Evolutionary conservation across 2,329 filamentous ascomycete genomes (phyloP).

Genomic region (Penicillium crustosum): DNA sequence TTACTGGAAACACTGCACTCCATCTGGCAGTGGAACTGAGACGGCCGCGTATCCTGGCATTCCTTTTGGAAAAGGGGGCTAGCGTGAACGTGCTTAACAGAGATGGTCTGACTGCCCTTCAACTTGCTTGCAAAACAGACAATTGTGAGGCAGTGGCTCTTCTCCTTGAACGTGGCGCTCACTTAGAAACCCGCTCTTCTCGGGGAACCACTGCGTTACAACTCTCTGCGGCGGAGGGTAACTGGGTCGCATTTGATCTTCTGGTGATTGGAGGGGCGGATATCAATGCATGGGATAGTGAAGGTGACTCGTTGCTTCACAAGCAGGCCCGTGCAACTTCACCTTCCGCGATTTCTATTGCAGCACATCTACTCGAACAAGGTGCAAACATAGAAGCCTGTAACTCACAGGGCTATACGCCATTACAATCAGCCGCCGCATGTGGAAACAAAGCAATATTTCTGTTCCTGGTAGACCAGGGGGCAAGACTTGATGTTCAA

Average conservation of each 20-base stretch:
- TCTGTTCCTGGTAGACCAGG: conserved; percentile 22
- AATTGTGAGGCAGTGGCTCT: conserved; percentile 34
- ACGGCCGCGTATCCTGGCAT: conserved; percentile 29
- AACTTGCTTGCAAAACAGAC: conserved; percentile 29
- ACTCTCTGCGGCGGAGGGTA: conserved; percentile 20
- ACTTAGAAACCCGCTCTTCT: conserved; percentile 26
- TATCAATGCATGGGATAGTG: conserved; percentile 32
- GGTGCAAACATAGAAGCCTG: conserved; percentile 33
- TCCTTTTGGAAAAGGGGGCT: conserved; percentile 33
- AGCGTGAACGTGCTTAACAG: conserved; percentile 25
- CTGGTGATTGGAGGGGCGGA: conserved; percentile 32
- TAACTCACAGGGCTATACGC: conserved; percentile 30
- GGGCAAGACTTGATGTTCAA: conserved; percentile 26
- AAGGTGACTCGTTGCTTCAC: conserved; percentile 33
- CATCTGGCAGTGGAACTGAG: conserved; percentile 29
- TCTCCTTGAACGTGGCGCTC: conserved; percentile 27
- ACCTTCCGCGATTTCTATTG: conserved; percentile 15
- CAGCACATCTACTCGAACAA: conserved; percentile 24
- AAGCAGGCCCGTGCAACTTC: conserved; percentile 20
- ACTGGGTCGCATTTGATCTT: conserved; percentile 35
- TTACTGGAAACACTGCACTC: conserved; percentile 29
- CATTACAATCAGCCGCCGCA: conserved; percentile 31
- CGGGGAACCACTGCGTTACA: conserved; percentile 30
- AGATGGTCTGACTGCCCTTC: conserved; percentile 31
- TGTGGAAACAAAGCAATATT: conserved; percentile 33